Percentiles rank a stretch among this genome's conserved stretches.
Evolutionary conservation across 2,329 filamentous ascomycete genomes (phyloP).

Genomic region (Cercospora sp.): DNA sequence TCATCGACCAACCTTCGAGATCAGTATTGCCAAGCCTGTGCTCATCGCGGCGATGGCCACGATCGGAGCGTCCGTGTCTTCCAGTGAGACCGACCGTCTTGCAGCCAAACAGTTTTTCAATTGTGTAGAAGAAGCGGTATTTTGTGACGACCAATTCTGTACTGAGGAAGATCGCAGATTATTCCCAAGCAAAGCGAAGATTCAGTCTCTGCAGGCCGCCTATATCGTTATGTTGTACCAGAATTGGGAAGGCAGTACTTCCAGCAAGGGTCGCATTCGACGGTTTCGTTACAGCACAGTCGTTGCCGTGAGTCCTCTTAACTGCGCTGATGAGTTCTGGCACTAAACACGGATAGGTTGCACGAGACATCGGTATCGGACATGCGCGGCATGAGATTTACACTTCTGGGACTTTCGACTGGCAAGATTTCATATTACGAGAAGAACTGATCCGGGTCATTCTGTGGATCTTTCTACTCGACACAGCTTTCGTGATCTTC

Average conservation of each 20-base stretch:
- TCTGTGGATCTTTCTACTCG: slow-evolving; percentile 13
- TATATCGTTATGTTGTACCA: slow-evolving; percentile 13
- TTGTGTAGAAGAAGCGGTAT: slow-evolving; percentile 13
- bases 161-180: neutral
- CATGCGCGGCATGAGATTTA: neutral
- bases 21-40: neutral
- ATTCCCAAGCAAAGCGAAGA: slow-evolving; percentile 1
- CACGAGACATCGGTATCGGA: neutral
- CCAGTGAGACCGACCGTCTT: neutral
- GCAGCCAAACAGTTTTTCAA: slow-evolving; percentile 1
- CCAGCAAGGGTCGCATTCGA: slow-evolving; percentile 11
- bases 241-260: slow-evolving; percentile 14
- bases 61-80: slow-evolving; percentile 12
- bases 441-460: slow-evolving; percentile 12
- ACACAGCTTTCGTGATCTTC: slow-evolving; percentile 16
- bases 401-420: neutral
- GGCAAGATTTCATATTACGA: slow-evolving; percentile 7
- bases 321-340: neutral
- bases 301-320: slow-evolving; percentile 6
- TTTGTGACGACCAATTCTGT: slow-evolving; percentile 13
- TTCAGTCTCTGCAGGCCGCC: slow-evolving; percentile 12
- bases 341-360: neutral
- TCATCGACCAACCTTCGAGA: slow-evolving; percentile 9
- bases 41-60: slow-evolving; percentile 12
- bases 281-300: slow-evolving; percentile 11